phyloP scores from a whole-genome alignment of 225 moss, liverwort and hornwort species.

The Marchantia paleacea region DNA sequence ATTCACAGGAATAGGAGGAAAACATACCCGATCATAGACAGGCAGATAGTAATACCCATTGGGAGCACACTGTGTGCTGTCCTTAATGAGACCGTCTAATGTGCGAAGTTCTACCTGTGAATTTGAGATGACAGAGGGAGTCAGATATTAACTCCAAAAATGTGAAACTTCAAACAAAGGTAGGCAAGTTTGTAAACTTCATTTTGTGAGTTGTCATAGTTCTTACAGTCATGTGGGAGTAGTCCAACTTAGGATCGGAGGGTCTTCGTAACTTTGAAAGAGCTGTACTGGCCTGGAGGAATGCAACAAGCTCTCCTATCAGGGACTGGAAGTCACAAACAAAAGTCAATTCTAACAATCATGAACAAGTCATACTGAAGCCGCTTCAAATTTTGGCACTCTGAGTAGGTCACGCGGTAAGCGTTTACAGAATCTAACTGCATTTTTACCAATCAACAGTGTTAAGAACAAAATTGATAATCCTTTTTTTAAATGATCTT shows the following conservation, averaged over 20 bases:
- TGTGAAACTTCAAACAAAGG: neutral
- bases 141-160: neutral
- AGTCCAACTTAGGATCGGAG: slow-evolving; percentile 75
- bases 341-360: neutral
- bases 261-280: slow-evolving; percentile 65
- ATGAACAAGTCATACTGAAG: neutral
- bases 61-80: slow-evolving; percentile 87
- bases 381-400: neutral
- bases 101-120: slow-evolving; percentile 78
- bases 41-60: slow-evolving; percentile 96
- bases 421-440: neutral
- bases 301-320: neutral
- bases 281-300: slow-evolving; percentile 54
- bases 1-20: neutral
- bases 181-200: neutral
- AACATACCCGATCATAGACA: slow-evolving; percentile 68
- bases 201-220: neutral
- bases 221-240: slow-evolving; percentile 69
- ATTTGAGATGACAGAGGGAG: neutral
- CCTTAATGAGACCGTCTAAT: slow-evolving; percentile 74
- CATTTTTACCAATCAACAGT: neutral
- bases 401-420: neutral
- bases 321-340: neutral
- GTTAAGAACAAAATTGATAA: no score
- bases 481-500: no score